Conservation (phyloP, 1,284 basidiomycete species). For the Puccinia triticina region DNA sequence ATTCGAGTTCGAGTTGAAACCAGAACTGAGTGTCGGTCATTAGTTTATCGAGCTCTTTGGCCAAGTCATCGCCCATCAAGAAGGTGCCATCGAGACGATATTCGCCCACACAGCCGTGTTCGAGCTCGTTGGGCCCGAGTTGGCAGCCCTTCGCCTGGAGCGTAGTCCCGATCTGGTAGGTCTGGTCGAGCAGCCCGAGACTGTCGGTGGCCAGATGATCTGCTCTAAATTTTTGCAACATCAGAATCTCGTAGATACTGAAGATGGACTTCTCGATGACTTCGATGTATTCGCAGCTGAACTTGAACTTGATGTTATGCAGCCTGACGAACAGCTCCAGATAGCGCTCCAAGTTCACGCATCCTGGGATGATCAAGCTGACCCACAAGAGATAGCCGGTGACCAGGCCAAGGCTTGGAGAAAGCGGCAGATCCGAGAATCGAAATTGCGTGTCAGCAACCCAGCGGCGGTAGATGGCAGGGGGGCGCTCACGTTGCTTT, state of each 20-base stretch:
- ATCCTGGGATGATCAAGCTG: conserved; percentile 23
- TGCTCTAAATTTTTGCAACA: background rate
- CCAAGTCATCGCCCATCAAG: conserved; percentile 1
- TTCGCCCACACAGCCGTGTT: background rate
- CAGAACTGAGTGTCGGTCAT: conserved; percentile 42
- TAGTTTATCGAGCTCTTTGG: conserved; percentile 25
- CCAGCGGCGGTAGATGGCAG: background rate
- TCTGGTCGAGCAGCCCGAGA: background rate
- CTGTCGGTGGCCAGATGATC: background rate
- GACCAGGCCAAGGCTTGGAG: conserved; percentile 7
- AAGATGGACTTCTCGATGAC: conserved; percentile 23
- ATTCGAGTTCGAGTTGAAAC: conserved; percentile 34
- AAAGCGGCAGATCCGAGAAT: background rate
- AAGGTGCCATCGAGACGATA: background rate
- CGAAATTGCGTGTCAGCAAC: background rate
- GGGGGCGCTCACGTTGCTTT: conserved; percentile 25
- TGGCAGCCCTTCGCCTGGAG: background rate
- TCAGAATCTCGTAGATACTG: conserved; percentile 11
- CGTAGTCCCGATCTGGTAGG: background rate
- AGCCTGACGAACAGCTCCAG: conserved; percentile 1
- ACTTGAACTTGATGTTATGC: conserved; percentile 25
- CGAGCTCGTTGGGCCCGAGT: background rate
- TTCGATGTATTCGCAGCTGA: conserved; percentile 25
- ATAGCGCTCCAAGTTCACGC: conserved; percentile 1
- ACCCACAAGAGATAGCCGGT: conserved; percentile 34